Evolutionary conservation across 1,139 yeast genomes (phyloP), one percentile per base, ranked within the genome.

Genomic region (Geotrichum cucujoidarum): DNA sequence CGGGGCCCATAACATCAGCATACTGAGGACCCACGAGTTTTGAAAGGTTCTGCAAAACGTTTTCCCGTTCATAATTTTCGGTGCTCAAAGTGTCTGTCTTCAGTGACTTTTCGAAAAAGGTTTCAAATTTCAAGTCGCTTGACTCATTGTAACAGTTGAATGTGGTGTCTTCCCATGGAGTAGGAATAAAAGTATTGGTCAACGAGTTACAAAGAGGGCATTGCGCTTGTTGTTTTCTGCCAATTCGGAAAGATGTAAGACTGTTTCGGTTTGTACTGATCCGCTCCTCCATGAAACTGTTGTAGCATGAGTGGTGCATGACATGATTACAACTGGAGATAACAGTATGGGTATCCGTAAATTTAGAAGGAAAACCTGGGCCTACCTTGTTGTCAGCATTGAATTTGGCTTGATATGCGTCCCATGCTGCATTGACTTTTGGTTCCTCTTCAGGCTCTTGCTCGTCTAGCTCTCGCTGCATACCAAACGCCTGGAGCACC

Each of bases 291-390:
- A 80, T 67, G 60, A 80, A 86, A 51, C 81, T 80, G 49, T 77
- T 64, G 58, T 83, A 85, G 61, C 98, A 92, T 31, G 77, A 74
- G 55, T 77, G 79, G 64, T 92, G 98, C 81, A 92, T 83, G 1
- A 95, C 95, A 66, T 92, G 98, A 0, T 97, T 95, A 69, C 98
- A 92, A 46, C 95, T 82, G 57, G 82, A 80, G 2, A 89, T 72
- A 0, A 84, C 78, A 5, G 81, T 69, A 45, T 73, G 69, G 45
- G 62, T 50, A 1, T 54, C 49, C 25, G 67, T 49, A 5, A 67
- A 65, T 20, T 61, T 65, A 11, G 64, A 59, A 1, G 80, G 76
- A 57, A 83, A 85, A 0, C 90, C 90, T 0, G 92, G 92, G 0
- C 92, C 92, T 56, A 83, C 66, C 0, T 78, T 78, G 49, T 67